phyloP scores from a whole-genome alignment of 1,284 basidiomycete species.

The Cutaneotrichosporon cavernicola region DNA sequence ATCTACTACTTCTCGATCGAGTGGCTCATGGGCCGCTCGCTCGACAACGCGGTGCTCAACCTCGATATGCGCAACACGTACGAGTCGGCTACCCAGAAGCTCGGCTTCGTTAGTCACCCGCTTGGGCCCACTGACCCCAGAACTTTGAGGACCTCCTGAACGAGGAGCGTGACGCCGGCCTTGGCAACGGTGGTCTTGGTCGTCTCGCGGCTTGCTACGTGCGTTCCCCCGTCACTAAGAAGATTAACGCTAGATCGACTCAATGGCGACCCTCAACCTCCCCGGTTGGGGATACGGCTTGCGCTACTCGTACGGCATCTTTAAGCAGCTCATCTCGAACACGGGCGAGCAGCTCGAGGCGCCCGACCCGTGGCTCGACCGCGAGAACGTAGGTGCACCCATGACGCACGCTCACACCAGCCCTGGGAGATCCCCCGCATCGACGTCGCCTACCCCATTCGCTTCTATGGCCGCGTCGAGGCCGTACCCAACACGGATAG shows the following conservation, averaged over 20 bases:
- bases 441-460: slow-evolving; percentile 68
- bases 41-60: slow-evolving; percentile 87
- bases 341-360: slow-evolving; percentile 79
- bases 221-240: background rate
- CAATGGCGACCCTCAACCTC: slow-evolving; percentile 69
- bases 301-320: slow-evolving; percentile 87
- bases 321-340: slow-evolving; percentile 79
- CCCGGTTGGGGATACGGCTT: slow-evolving; percentile 87
- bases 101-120: slow-evolving; percentile 59
- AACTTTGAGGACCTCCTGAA: slow-evolving; percentile 80
- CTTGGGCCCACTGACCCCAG: slow-evolving; percentile 25
- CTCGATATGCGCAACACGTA: slow-evolving; percentile 76
- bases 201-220: slow-evolving; percentile 91
- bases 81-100: slow-evolving; percentile 63
- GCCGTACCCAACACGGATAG: slow-evolving; percentile 62
- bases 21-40: slow-evolving; percentile 72
- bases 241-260: slow-evolving; percentile 42
- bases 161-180: slow-evolving; percentile 81
- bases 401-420: slow-evolving; percentile 27
- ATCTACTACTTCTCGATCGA: slow-evolving; percentile 85
- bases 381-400: slow-evolving; percentile 62
- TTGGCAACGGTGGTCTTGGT: slow-evolving; percentile 80
- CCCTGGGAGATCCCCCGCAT: slow-evolving; percentile 78
- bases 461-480: slow-evolving; percentile 82
- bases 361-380: slow-evolving; percentile 87